A percentile compares a stretch with the other conserved stretches of the same genome.
Conservation (phyloP, 306 rosid species). For the Fragaria iinumae region DNA sequence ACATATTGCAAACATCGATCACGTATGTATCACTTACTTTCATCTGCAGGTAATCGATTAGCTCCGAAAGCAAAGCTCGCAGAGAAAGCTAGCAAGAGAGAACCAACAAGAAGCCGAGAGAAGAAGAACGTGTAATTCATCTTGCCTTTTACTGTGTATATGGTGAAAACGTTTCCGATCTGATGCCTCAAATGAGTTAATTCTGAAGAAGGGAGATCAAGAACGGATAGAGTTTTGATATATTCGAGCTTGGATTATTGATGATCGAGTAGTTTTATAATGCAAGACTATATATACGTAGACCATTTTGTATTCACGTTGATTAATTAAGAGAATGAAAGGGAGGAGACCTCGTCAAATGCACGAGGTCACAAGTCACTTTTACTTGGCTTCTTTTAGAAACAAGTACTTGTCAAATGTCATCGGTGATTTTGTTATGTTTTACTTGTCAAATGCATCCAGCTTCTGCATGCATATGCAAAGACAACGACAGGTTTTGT, state of each 20-base stretch:
- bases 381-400: not conserved
- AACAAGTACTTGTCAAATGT: not conserved
- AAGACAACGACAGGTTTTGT: no score
- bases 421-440: not conserved
- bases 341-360: not conserved
- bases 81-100: not conserved
- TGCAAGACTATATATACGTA: not conserved
- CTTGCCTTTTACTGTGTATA: not conserved
- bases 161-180: not conserved
- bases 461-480: not conserved
- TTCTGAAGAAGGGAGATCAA: not conserved
- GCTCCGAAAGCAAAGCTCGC: slow-evolving; percentile 3
- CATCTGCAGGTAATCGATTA: not conserved
- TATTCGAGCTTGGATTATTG: not conserved
- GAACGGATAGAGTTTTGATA: not conserved
- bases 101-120: not conserved
- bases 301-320: not conserved
- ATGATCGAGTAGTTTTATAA: not conserved
- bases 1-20: not conserved
- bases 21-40: not conserved
- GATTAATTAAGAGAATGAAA: not conserved
- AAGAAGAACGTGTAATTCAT: not conserved
- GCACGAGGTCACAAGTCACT: not conserved
- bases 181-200: not conserved
- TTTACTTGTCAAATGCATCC: not conserved